These are phyloP conservation scores for Xerocomellus chrysenteron DNA, from an alignment of 768 basidiomycete species.

Conservation along the genomic window DNA sequence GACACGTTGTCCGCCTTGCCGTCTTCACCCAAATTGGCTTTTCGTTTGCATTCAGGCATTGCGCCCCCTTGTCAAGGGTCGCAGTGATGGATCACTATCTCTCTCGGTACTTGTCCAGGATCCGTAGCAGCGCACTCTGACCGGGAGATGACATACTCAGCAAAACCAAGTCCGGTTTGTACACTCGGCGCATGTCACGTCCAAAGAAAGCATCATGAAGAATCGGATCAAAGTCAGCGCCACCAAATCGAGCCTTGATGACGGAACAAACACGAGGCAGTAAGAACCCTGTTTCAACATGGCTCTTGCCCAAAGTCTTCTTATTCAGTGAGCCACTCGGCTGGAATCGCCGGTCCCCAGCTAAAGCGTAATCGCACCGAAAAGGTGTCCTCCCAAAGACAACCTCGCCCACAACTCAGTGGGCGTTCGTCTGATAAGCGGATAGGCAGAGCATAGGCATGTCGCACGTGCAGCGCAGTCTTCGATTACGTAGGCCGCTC, in stretches of 20 bases:
- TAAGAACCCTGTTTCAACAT: neutral
- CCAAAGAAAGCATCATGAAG: conserved; percentile 1
- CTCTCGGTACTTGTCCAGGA: neutral
- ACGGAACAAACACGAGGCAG: conserved; percentile 1
- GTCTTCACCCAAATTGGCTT: neutral
- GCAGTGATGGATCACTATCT: neutral
- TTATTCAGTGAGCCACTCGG: neutral
- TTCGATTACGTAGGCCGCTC: conserved; percentile 21
- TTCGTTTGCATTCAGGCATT: neutral
- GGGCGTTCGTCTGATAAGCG: neutral
- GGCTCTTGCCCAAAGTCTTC: neutral
- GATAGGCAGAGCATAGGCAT: neutral
- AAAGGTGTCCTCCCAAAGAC: neutral
- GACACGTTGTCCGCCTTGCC: conserved; percentile 16
- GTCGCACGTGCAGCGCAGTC: neutral
- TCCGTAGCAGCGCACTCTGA: conserved; percentile 11
- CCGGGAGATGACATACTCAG: neutral
- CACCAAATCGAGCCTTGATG: conserved; percentile 3
- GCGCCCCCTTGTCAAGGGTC: conserved; percentile 6
- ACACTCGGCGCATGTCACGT: neutral
- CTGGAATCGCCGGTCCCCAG: neutral
- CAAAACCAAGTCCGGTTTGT: neutral
- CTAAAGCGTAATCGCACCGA: neutral
- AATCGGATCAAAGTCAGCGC: conserved; percentile 9
- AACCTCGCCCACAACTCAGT: neutral